Conservation (phyloP, 805 yeast genomes). For the Wickerhamiella nectarea region DNA sequence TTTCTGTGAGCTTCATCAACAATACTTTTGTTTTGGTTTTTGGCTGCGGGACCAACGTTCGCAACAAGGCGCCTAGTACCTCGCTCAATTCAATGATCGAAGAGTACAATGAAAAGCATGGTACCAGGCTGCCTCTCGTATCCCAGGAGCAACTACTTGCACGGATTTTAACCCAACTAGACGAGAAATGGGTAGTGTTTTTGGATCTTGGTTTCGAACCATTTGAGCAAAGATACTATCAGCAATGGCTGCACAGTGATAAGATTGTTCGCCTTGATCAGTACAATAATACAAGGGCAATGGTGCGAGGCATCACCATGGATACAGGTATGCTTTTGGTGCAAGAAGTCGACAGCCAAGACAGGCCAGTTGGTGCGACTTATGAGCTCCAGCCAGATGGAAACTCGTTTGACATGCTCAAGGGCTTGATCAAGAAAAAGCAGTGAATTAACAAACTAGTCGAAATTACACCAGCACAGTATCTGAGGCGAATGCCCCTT, state of each 20-base stretch:
- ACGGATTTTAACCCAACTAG: constrained; percentile 48
- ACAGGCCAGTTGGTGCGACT: constrained; percentile 37
- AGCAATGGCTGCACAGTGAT: constrained; percentile 70
- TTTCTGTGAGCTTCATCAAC: constrained; percentile 58
- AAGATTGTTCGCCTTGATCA: constrained; percentile 61
- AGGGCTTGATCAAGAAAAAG: constrained; percentile 65
- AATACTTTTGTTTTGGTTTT: constrained; percentile 52
- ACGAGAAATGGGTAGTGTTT: constrained; percentile 41
- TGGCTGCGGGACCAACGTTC: constrained; percentile 80
- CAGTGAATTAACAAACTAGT: too few relatives aligned
- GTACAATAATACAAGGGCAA: constrained; percentile 40
- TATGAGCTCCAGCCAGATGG: constrained; percentile 91
- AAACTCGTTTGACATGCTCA: constrained; percentile 89
- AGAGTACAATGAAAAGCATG: constrained; percentile 38
- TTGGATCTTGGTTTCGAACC: constrained; percentile 50
- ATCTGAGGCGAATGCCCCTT: too few relatives aligned
- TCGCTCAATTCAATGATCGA: constrained; percentile 63
- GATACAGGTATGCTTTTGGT: constrained; percentile 79
- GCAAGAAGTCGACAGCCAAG: constrained; percentile 41
- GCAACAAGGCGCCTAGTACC: constrained; percentile 82
- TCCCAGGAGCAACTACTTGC: constrained; percentile 46
- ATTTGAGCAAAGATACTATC: constrained; percentile 58
- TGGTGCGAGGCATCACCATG: constrained; percentile 63
- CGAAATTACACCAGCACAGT: too few relatives aligned
- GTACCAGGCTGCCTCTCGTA: constrained; percentile 35